These are phyloP conservation scores for Boletus chippewaensis DNA, from an alignment of 1,284 basidiomycete species.

Conservation along the genomic window DNA sequence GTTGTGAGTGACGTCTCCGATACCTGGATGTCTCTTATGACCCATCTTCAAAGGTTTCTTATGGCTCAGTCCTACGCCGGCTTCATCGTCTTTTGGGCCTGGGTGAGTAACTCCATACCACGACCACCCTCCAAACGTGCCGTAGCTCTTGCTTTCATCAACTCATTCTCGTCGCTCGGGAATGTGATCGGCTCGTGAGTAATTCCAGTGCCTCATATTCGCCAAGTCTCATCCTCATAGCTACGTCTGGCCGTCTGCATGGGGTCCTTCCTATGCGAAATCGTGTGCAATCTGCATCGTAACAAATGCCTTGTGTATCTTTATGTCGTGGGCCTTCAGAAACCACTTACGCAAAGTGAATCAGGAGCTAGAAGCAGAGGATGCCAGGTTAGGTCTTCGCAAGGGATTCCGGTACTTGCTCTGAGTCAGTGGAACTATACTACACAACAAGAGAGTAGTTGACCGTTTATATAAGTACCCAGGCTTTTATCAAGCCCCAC, in stretches of 20 bases:
- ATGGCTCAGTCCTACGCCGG: conserved; percentile 72
- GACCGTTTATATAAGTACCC: background rate
- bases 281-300: conserved; percentile 49
- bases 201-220: conserved; percentile 7
- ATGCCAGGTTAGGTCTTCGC: conserved; percentile 35
- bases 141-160: conserved; percentile 70
- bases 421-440: too few species aligned
- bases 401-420: conserved; percentile 47
- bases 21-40: background rate
- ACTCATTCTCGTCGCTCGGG: conserved; percentile 66
- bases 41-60: conserved; percentile 44
- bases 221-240: conserved; percentile 21
- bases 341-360: conserved; percentile 44
- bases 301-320: conserved; percentile 39
- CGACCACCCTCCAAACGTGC: conserved; percentile 67
- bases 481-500: background rate
- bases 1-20: conserved; percentile 39
- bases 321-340: conserved; percentile 52
- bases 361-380: conserved; percentile 38
- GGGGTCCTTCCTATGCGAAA: conserved; percentile 36
- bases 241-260: conserved; percentile 38
- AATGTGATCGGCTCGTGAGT: conserved; percentile 72
- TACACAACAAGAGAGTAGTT: background rate
- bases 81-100: conserved; percentile 64
- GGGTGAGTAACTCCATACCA: conserved; percentile 65